Base-by-base conservation (phyloP, 352 stramenopile genomes). In the Globisporangium viniferum region DNA sequence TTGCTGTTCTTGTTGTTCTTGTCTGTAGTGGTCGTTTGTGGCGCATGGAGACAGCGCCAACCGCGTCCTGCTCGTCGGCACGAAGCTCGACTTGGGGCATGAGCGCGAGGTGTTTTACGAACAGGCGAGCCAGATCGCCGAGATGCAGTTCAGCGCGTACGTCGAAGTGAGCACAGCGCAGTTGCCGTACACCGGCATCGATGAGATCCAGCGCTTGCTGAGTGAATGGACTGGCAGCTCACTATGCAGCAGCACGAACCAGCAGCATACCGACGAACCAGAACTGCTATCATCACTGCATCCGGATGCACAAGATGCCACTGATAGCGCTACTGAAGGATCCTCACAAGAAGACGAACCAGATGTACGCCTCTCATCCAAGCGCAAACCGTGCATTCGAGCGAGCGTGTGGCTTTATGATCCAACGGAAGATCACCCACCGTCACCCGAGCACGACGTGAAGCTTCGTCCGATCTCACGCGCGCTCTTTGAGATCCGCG, bases 401-500 rank as follows among this genome's bases (percentile, higher is more conserved):
- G 74, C 75, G 29, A 85, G 78, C 64, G 71, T 89, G 41, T 90
- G 80, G 83, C 72, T 91, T 1, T 91, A 88, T 62, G 82, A 93
- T 70, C 80, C 83, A 27, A 87, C 70, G 3, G 81, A 93, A 62
- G 66, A 67, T 53, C 73, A 82, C 22, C 59, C 59, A 5, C 64
- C 67, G 24, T 69, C 71, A 22, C 69, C 59, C 20, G 55, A 71
- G 29, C 67, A 80, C 29, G 85, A 93, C 51, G 77, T 91, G 59
- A 88, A 89, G 69, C 64, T 93, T n/a, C 78, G 82, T 5, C 82
- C 83, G 12, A 92, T 93, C 68, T 90, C 85, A 18, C 80, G 81
- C 62, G 85, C 85, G 15, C 86, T 93, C 29, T 93, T 87, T 55
- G 83, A 92, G 59, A 91, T 93, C 55, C 83, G 85, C 20, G 79